Evolutionary conservation across 805 yeast species (phyloP), one percentile per base, ranked within the genome.

Genomic region (Zygotorulaspora sp.): DNA sequence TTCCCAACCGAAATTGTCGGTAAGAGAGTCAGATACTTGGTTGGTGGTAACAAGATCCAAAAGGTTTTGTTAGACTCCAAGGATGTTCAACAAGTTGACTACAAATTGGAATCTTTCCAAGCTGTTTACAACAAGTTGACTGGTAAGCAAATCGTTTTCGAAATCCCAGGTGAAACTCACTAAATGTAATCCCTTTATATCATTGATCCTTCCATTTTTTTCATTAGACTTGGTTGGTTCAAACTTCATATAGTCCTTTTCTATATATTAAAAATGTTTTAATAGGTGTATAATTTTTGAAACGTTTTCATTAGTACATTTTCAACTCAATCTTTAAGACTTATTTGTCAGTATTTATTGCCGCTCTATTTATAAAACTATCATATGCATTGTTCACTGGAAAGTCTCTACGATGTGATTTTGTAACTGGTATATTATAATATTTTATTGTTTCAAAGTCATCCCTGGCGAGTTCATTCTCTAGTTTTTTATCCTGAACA

Each of bases 1-100:
- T 90, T 83, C 97, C 98, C 98, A 74, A 89, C 97, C 61, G 97
- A 90, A 80, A 90, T 90, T 66, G 80, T 83, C 59, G 98, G 98
- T 74, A 92, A 92, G 88, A 88, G 98, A 79, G 90, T 86, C 68
- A 88, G 96, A 82, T 89, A 85, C 86, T 80, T 87, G 70, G 95
- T 87, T 64, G 97, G 97, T 74, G 98, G 98, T 74, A 78, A 82
- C 86, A 90, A 86, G 79, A 81, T 90, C 75, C 95, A 90, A 76
- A 92, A 92, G 80, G 90, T 90, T 57, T 81, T 87, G 73, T 83
- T 90, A 68, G 96, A 89, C 81, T 84, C 96, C 68, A 92, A 92
- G 84, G 97, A 90, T 72, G 83, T 94, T 60, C 81, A 88, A 63
- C 79, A 87, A 67, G 89, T 92, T 66, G 97, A 90, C 76, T 87